Conservation (phyloP, 1,284 basidiomycete genomes). For the Phlebopus sp. region DNA sequence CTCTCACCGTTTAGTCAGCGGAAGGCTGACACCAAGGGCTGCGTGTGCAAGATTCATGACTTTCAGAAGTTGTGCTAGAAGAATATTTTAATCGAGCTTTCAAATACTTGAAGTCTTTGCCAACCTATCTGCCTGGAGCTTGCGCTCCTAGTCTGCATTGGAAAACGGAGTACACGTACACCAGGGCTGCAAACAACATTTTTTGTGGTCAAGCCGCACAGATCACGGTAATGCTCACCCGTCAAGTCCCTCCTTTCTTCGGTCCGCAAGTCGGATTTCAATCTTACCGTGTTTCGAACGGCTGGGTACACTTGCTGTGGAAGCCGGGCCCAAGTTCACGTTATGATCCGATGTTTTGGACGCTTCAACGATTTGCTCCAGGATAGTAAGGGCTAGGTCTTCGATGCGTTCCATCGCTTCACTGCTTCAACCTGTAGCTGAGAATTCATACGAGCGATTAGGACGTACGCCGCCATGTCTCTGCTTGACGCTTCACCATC, state of each 20-base stretch:
- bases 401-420: constrained; percentile 42
- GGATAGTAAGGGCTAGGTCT: constrained; percentile 48
- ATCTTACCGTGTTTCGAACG: constrained; percentile 5
- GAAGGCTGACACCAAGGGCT: constrained; percentile 51
- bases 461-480: too few species aligned
- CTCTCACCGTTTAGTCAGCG: constrained; percentile 68
- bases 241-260: constrained; percentile 17
- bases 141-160: constrained; percentile 38
- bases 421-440: constrained; percentile 24
- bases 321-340: background rate
- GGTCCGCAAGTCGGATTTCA: constrained; percentile 26
- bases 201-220: too few species aligned
- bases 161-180: constrained; percentile 29
- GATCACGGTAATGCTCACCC: constrained; percentile 1
- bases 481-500: too few species aligned
- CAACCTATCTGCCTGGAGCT: constrained; percentile 56
- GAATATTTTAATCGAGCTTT: background rate
- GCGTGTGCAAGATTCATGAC: constrained; percentile 65
- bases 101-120: constrained; percentile 7
- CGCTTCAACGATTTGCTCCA: constrained; percentile 46
- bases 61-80: constrained; percentile 62
- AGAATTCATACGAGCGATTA: background rate
- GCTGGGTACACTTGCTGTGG: too few species aligned
- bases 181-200: background rate
- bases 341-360: constrained; percentile 11